phyloP scores from a whole-genome alignment of 2,329 filamentous ascomycete genomes.

The Sporothrix inflata region DNA sequence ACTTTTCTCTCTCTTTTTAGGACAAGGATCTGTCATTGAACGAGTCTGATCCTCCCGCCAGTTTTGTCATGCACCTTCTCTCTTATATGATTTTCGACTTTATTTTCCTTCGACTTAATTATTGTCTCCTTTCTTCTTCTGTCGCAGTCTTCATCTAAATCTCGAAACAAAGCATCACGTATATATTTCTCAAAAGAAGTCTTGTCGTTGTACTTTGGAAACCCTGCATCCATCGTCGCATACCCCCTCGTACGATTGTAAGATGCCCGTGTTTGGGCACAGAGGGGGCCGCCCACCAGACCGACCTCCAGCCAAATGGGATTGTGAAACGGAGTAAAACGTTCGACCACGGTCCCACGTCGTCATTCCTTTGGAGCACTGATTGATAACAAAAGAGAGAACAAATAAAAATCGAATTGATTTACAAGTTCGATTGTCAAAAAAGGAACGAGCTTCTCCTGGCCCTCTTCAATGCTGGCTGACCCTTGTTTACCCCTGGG shows the following conservation, averaged over 20 bases:
- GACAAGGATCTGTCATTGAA: neutral
- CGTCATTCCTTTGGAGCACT: neutral
- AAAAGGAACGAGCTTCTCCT: neutral
- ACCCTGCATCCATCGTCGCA: neutral
- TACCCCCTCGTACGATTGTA: constrained; percentile 7
- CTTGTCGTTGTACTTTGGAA: neutral
- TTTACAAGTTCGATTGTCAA: neutral
- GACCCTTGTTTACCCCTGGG: neutral
- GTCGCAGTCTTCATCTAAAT: neutral
- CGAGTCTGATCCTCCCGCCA: neutral
- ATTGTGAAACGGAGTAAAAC: constrained; percentile 22
- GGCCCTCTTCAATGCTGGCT: neutral
- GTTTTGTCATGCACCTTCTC: neutral
- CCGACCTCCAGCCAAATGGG: neutral
- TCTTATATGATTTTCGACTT: neutral
- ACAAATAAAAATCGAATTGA: neutral
- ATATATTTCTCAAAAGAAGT: neutral
- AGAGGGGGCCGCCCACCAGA: neutral
- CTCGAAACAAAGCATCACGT: neutral
- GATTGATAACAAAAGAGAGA: neutral
- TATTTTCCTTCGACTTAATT: neutral
- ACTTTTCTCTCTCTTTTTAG: neutral
- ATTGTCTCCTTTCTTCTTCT: neutral
- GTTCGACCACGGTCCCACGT: constrained; percentile 11
- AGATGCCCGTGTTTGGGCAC: neutral